Percentiles rank a stretch among this genome's conserved stretches.
These are phyloP conservation scores for Fusarium bulbicola DNA, from an alignment of 2,329 filamentous ascomycete species.

Conservation along the genomic window DNA sequence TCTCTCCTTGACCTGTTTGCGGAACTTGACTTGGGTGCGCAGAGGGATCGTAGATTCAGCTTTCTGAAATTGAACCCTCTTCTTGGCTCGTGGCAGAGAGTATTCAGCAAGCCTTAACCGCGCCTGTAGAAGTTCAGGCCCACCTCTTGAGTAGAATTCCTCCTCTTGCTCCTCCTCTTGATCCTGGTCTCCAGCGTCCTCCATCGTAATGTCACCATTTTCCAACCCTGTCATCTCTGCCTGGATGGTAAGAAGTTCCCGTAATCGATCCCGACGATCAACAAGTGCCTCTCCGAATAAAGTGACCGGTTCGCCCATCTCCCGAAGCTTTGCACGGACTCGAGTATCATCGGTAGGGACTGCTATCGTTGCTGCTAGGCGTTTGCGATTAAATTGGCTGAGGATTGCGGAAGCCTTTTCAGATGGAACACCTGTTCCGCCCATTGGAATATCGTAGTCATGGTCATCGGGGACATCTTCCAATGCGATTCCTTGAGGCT, in stretches of 20 bases:
- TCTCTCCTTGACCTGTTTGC: slow-evolving; percentile 86
- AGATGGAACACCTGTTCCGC: slow-evolving; percentile 71
- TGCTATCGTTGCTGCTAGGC: slow-evolving; percentile 85
- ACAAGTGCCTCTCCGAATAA: slow-evolving; percentile 90
- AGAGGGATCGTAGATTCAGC: slow-evolving; percentile 84
- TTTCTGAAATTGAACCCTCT: slow-evolving; percentile 79
- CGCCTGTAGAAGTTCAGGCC: slow-evolving; percentile 76
- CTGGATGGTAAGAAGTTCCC: slow-evolving; percentile 80
- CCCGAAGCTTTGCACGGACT: slow-evolving; percentile 81
- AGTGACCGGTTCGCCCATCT: slow-evolving; percentile 92
- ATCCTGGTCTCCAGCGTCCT: slow-evolving; percentile 66
- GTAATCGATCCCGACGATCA: slow-evolving; percentile 86
- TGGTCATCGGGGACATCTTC: slow-evolving; percentile 71
- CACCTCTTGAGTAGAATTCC: slow-evolving; percentile 93
- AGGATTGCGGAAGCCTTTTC: slow-evolving; percentile 88
- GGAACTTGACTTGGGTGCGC: slow-evolving; percentile 89
- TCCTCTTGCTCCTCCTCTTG: slow-evolving; percentile 81
- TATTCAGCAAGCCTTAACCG: slow-evolving; percentile 82
- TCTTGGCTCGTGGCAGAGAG: slow-evolving; percentile 83
- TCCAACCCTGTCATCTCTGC: slow-evolving; percentile 68
- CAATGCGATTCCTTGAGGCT: slow-evolving; percentile 61
- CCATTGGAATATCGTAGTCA: slow-evolving; percentile 82
- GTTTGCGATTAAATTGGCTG: slow-evolving; percentile 90
- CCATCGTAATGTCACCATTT: slow-evolving; percentile 68
- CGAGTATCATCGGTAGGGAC: slow-evolving; percentile 94